Conservation (phyloP, 2,329 filamentous ascomycete genomes). For the Colletotrichum destructivum region DNA sequence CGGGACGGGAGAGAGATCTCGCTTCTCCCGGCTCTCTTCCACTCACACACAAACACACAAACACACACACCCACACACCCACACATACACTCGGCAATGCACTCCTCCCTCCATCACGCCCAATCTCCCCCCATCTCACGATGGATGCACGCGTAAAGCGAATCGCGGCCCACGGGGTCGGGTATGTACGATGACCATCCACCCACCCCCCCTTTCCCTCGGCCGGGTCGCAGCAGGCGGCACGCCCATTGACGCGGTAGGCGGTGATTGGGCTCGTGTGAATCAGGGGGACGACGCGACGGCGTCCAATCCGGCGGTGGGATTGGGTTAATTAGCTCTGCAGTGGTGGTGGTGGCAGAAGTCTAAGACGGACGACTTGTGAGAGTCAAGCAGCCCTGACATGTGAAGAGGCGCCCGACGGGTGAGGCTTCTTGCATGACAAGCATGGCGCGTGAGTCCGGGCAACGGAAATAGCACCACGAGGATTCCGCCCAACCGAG, state of each 20-base stretch:
- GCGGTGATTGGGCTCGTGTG: constrained; percentile 33
- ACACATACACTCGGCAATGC: not conserved
- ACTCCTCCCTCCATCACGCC: not conserved
- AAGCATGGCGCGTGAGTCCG: constrained; percentile 20
- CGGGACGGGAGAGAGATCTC: too few species aligned
- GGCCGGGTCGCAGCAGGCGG: constrained; percentile 24
- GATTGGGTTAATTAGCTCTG: constrained; percentile 28
- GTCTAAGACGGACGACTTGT: not conserved
- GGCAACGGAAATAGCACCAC: constrained; percentile 32
- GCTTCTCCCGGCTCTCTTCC: too few species aligned
- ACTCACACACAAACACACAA: too few species aligned
- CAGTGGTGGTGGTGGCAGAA: constrained; percentile 17
- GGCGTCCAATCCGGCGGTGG: constrained; percentile 15
- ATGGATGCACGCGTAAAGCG: constrained; percentile 16
- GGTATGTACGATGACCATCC: constrained; percentile 31
- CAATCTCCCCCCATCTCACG: not conserved
- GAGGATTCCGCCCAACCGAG: not conserved
- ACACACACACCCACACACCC: too few species aligned
- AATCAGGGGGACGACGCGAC: constrained; percentile 34
- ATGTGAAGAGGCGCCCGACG: constrained; percentile 35
- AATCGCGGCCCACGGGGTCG: constrained; percentile 22
- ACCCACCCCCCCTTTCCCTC: not conserved
- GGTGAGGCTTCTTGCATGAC: not conserved
- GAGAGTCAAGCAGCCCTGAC: constrained; percentile 11
- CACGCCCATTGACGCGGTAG: constrained; percentile 29